These are phyloP conservation scores for Tricholoma saponaceum DNA, from an alignment of 768 basidiomycete genomes.

Conservation along the genomic window DNA sequence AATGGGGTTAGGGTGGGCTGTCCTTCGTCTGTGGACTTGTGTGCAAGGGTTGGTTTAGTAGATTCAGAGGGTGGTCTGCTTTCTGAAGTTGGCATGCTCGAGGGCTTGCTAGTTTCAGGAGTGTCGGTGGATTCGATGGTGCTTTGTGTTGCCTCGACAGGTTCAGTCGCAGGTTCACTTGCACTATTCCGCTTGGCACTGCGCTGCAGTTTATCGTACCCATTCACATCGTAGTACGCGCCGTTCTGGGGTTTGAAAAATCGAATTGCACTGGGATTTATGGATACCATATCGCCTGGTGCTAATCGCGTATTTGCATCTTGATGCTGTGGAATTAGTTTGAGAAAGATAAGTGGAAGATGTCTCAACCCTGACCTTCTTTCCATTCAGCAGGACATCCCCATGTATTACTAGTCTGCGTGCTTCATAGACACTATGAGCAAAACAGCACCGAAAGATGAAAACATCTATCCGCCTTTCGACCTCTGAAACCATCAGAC, in stretches of 20 bases:
- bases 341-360: background rate
- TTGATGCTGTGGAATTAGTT: slow-evolving; percentile 51
- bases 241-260: slow-evolving; percentile 50
- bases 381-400: slow-evolving; percentile 84
- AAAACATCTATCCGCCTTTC: slow-evolving; percentile 93
- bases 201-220: slow-evolving; percentile 11
- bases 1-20: slow-evolving; percentile 59
- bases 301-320: slow-evolving; percentile 85
- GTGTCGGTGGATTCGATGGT: background rate
- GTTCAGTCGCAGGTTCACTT: background rate
- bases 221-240: slow-evolving; percentile 32
- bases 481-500: slow-evolving; percentile 93
- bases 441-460: slow-evolving; percentile 86
- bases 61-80: background rate
- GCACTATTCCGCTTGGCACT: background rate
- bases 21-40: slow-evolving; percentile 5
- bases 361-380: slow-evolving; percentile 53
- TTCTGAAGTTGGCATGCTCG: background rate
- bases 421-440: slow-evolving; percentile 87
- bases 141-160: background rate
- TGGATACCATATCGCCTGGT: slow-evolving; percentile 92
- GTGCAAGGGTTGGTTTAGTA: background rate
- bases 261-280: slow-evolving; percentile 75
- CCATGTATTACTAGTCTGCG: slow-evolving; percentile 83
- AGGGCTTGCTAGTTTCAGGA: background rate